phyloP scores from a whole-genome alignment of 352 stramenopile species.

The Pythium brachiatum region DNA sequence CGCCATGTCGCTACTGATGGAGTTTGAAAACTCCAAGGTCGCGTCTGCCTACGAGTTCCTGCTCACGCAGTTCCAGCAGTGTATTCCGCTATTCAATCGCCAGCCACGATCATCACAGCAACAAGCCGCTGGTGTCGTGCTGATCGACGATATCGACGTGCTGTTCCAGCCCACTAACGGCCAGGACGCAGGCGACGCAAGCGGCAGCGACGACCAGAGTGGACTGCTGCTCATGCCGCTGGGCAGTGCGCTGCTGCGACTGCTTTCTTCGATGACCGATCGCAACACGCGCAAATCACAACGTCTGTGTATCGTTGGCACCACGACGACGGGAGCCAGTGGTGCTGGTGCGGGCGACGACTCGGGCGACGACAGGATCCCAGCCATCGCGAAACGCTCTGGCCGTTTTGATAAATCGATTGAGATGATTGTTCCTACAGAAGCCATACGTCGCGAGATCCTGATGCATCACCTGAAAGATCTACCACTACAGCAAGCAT shows the following conservation, averaged over 20 bases:
- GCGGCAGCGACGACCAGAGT: conserved; percentile 25
- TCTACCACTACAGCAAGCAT: conserved; percentile 23
- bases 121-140: conserved; percentile 36
- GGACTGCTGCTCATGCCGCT: conserved; percentile 40
- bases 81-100: conserved; percentile 24
- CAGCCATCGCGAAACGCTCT: conserved; percentile 38
- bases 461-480: conserved; percentile 38
- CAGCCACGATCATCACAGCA: neutral
- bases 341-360: conserved; percentile 4
- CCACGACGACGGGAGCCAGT: conserved; percentile 28
- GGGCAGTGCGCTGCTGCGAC: conserved; percentile 56
- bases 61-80: conserved; percentile 32
- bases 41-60: conserved; percentile 65
- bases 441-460: conserved; percentile 50
- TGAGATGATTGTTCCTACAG: conserved; percentile 62
- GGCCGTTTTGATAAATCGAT: conserved; percentile 60
- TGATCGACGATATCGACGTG: conserved; percentile 71
- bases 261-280: conserved; percentile 49
- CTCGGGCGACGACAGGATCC: conserved; percentile 29
- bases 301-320: conserved; percentile 52
- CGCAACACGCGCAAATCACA: neutral
- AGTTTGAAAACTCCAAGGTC: conserved; percentile 38
- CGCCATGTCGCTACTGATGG: conserved; percentile 58
- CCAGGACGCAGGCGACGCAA: conserved; percentile 20
- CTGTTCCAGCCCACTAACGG: conserved; percentile 55